Evolutionary conservation across 495 filamentous ascomycete species (phyloP), one percentile per base, ranked within the genome.

Genomic region (Chlorociboria aeruginascens): DNA sequence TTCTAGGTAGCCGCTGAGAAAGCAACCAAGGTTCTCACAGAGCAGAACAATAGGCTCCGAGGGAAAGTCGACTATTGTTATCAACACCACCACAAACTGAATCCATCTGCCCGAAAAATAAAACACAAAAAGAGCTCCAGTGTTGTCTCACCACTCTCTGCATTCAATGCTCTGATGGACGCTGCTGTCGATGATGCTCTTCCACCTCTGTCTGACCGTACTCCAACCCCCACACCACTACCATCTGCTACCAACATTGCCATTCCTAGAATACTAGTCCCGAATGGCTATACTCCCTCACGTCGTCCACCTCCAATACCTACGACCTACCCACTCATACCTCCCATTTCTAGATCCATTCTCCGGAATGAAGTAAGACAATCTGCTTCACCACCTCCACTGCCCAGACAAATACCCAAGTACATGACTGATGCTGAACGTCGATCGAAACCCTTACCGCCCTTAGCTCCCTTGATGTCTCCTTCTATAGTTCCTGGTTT

Each of bases 1-100:
- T n/a, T n/a, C n/a, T n/a, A n/a, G n/a, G n/a, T 49, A 25, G 45
- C 45, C 4, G 55, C 55, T 8, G 55, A 58, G 48, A 41, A 51
- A 31, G 37, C 40, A 4, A 46, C 52, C 7, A 50, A 52, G 32
- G 13, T 20, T 8, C 41, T 58, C 7, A 40, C 32, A 32, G 51
- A 49, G 17, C 42, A 43, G n/a, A 58, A 58, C 30, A 35, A 28
- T 1, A 33, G 39, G 6, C 55, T 58, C 30, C 48, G 52, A 40
- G 34, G 14, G n/a, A 48, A 32, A 48, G 29, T 58, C 12, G 50
- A 54, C 17, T 40, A 52, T 12, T 54, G 17, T 34, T 35, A 44
- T 8, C 38, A 51, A 6, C 20, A 38, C 13, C 47, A 58, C 30
- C 55, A 25, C 20, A 25, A 4, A 25, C 20, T 25, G 4, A 25